A percentile compares a stretch with the other conserved stretches of the same genome.
Conservation (phyloP, 2,329 filamentous ascomycete species). For the Calycina herbarum region DNA sequence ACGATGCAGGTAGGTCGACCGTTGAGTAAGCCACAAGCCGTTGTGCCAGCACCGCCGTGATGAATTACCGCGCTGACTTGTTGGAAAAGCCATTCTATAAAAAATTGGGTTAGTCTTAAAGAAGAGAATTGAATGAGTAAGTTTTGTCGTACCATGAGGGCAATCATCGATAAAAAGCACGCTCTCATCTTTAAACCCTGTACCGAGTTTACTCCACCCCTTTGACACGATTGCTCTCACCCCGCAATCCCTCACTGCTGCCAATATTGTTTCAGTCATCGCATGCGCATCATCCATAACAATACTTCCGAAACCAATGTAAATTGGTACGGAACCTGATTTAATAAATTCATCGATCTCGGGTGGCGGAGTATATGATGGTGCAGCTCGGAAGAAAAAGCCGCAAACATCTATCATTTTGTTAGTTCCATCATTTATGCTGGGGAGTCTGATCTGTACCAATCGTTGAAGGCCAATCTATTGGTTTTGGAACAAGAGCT, state of each 20-base stretch:
- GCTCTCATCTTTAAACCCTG: conserved; percentile 32
- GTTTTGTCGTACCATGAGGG: conserved; percentile 7
- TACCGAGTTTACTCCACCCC: conserved; percentile 54
- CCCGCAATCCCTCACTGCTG: conserved; percentile 48
- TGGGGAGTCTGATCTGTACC: neutral
- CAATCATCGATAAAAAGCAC: conserved; percentile 15
- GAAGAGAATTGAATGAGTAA: neutral
- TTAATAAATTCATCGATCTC: conserved; percentile 46
- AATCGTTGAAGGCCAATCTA: conserved; percentile 39
- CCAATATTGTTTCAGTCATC: conserved; percentile 47
- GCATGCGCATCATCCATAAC: conserved; percentile 51
- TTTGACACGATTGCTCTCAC: conserved; percentile 54
- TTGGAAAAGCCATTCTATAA: conserved; percentile 54
- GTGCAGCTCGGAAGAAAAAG: conserved; percentile 45
- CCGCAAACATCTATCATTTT: conserved; percentile 40
- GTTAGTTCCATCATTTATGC: neutral
- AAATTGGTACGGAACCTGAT: conserved; percentile 50
- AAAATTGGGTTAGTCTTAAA: neutral
- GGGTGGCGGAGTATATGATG: conserved; percentile 42
- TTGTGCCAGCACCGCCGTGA: conserved; percentile 60
- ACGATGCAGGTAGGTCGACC: conserved; percentile 54
- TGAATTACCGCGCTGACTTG: conserved; percentile 56
- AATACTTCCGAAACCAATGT: conserved; percentile 58
- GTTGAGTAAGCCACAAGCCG: conserved; percentile 52
- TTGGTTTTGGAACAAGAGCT: conserved; percentile 42